phyloP scores from a whole-genome alignment of 805 yeast genomes.

The Limtongia smithiae region DNA sequence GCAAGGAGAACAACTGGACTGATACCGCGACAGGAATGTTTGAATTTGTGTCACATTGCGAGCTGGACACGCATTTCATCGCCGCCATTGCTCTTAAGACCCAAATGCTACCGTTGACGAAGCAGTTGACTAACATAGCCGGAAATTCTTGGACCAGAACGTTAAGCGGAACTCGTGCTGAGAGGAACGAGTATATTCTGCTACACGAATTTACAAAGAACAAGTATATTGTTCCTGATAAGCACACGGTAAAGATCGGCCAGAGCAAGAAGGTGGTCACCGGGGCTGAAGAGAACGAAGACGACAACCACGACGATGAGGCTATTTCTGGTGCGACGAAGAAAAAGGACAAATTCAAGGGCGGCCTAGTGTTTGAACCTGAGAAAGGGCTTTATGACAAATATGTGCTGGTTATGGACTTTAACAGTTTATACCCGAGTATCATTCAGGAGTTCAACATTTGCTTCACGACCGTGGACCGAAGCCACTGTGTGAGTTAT shows the following conservation, averaged over 20 bases:
- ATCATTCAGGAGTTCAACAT: constrained; percentile 96
- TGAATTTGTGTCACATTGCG: constrained; percentile 68
- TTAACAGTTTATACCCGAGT: constrained; percentile 94
- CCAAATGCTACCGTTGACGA: constrained; percentile 83
- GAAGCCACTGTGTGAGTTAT: constrained; percentile 42
- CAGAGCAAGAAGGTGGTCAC: background rate
- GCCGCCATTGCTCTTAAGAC: constrained; percentile 76
- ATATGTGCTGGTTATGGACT: constrained; percentile 91
- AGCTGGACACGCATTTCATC: constrained; percentile 60
- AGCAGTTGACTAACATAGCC: constrained; percentile 86
- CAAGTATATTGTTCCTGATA: constrained; percentile 85
- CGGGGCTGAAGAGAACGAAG: constrained; percentile 34
- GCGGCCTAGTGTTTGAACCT: constrained; percentile 96
- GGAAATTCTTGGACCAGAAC: constrained; percentile 98
- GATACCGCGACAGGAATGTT: constrained; percentile 65
- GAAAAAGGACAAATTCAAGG: constrained; percentile 74
- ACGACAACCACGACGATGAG: constrained; percentile 38
- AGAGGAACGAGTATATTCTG: constrained; percentile 88
- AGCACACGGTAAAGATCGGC: constrained; percentile 40
- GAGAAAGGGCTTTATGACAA: constrained; percentile 90
- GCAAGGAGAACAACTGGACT: constrained; percentile 47
- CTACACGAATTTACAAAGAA: constrained; percentile 83
- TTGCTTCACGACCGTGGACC: constrained; percentile 90
- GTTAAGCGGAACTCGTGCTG: constrained; percentile 90
- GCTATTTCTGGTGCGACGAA: constrained; percentile 42